Percentiles rank a stretch among this genome's conserved stretches.
phyloP scores from a whole-genome alignment of 192 early-diverging fungal genomes.

The Dissophora ornata region DNA sequence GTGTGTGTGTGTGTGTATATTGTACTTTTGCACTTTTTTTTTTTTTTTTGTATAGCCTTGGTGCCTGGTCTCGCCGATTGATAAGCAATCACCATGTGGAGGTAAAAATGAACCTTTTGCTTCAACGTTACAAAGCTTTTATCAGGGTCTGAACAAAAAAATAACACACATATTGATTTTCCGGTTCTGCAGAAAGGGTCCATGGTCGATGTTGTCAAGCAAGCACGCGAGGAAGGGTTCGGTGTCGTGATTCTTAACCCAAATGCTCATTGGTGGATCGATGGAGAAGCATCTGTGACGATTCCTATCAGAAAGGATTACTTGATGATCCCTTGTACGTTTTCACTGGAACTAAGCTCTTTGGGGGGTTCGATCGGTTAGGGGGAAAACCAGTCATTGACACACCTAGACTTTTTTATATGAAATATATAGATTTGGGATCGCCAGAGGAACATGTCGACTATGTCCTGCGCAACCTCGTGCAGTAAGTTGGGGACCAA shows the following conservation, averaged over 20 bases:
- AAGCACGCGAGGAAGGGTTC: constrained; percentile 24
- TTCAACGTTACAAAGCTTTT: background rate
- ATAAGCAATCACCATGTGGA: constrained; percentile 19
- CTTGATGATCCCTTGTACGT: constrained; percentile 2
- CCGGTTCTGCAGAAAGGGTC: constrained; percentile 15
- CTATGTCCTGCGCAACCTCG: constrained; percentile 19
- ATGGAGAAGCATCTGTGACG: constrained; percentile 18
- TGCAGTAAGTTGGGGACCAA: constrained; percentile 14
- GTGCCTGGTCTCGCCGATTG: constrained; percentile 37
- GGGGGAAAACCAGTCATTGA: no score
- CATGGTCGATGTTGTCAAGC: constrained; percentile 9
- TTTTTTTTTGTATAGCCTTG: constrained; percentile 9
- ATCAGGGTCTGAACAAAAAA: background rate
- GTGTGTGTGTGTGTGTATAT: no score
- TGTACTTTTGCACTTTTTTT: background rate
- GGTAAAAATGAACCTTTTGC: background rate
- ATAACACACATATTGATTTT: background rate
- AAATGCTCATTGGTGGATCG: constrained; percentile 39
- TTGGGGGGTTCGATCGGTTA: no score
- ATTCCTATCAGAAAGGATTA: background rate
- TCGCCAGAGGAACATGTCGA: constrained; percentile 38
- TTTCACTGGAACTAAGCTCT: no score
- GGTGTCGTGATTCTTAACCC: constrained; percentile 37
- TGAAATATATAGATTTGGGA: constrained; percentile 6
- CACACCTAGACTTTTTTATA: background rate